Conservation (phyloP, 805 yeast genomes). For the Vanderwaltozyma yarrowii region DNA sequence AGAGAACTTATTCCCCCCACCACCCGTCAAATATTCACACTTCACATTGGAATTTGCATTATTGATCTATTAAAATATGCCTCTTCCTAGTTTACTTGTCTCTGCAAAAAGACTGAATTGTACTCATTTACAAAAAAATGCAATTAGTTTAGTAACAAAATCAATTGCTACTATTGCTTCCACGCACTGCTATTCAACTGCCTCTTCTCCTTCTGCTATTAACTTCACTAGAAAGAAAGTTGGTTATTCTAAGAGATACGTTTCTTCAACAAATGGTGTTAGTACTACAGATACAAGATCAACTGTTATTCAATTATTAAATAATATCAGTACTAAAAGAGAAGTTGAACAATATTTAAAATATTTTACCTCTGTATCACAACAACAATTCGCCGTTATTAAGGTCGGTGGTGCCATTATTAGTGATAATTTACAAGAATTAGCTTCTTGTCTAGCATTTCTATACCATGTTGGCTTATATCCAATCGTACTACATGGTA, state of each 20-base stretch:
- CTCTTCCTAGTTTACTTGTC: constrained; percentile 20
- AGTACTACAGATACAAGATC: constrained; percentile 53
- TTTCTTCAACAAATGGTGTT: constrained; percentile 19
- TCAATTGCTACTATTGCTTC: not conserved
- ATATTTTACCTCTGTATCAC: constrained; percentile 91
- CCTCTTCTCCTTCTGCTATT: constrained; percentile 8
- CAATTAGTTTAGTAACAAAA: constrained; percentile 10
- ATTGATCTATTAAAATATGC: no score
- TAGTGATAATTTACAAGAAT: constrained; percentile 84
- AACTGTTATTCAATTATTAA: constrained; percentile 87
- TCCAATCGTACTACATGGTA: constrained; percentile 95
- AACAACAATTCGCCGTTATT: constrained; percentile 96
- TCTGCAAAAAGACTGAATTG: constrained; percentile 20
- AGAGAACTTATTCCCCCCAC: no score
- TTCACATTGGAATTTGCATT: no score
- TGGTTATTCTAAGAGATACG: constrained; percentile 20
- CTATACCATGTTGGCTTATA: constrained; percentile 94
- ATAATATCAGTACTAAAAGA: constrained; percentile 93
- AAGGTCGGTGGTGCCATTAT: constrained; percentile 99
- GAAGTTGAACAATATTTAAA: constrained; percentile 97
- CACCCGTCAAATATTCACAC: no score
- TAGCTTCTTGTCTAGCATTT: constrained; percentile 93
- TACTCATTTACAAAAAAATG: constrained; percentile 10
- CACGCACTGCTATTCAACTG: constrained; percentile 10
- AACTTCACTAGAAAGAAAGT: constrained; percentile 17